A percentile compares a stretch with the other conserved stretches of the same genome.
Evolutionary conservation across 1,284 basidiomycete species (phyloP).

Genomic region (Hymenochaete sp.): DNA sequence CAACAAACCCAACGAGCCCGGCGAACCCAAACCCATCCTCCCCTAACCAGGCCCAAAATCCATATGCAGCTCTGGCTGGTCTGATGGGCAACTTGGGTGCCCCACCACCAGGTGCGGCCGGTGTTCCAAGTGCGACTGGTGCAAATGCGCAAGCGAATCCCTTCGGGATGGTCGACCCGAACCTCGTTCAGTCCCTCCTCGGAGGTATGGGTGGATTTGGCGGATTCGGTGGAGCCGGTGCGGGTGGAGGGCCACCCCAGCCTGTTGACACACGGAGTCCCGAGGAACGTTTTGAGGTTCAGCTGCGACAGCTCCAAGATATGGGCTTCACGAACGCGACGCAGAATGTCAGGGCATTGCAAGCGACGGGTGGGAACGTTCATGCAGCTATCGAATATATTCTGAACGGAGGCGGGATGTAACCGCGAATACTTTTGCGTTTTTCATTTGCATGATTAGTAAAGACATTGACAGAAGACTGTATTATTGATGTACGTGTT

Average conservation of each 20-base stretch:
- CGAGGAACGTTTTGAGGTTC: conserved; percentile 84
- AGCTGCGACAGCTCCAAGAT: conserved; percentile 80
- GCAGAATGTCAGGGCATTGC: conserved; percentile 83
- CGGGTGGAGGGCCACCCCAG: conserved; percentile 26
- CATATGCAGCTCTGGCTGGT: conserved; percentile 23
- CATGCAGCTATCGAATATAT: conserved; percentile 89
- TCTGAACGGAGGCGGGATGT: conserved; percentile 66
- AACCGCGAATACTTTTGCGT: not conserved
- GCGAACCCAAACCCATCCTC: not conserved
- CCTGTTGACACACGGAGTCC: conserved; percentile 66
- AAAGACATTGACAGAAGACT: too few relatives aligned
- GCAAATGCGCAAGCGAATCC: conserved; percentile 23
- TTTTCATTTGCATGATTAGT: too few relatives aligned
- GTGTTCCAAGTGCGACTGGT: conserved; percentile 22
- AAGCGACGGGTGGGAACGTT: conserved; percentile 84
- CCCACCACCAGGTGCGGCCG: conserved; percentile 24
- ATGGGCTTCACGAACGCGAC: conserved; percentile 81
- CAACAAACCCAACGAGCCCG: not conserved
- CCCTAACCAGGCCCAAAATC: conserved; percentile 7
- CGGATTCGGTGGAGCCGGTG: conserved; percentile 17
- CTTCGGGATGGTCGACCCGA: conserved; percentile 23
- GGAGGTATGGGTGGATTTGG: conserved; percentile 26
- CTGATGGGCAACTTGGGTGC: conserved; percentile 12
- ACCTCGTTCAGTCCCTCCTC: conserved; percentile 22
- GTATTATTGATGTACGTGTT: too few relatives aligned